A percentile compares a stretch with the other conserved stretches of the same genome.
Evolutionary conservation across 495 filamentous ascomycete genomes (phyloP).

Genomic region (Penicillium crystallinum): DNA sequence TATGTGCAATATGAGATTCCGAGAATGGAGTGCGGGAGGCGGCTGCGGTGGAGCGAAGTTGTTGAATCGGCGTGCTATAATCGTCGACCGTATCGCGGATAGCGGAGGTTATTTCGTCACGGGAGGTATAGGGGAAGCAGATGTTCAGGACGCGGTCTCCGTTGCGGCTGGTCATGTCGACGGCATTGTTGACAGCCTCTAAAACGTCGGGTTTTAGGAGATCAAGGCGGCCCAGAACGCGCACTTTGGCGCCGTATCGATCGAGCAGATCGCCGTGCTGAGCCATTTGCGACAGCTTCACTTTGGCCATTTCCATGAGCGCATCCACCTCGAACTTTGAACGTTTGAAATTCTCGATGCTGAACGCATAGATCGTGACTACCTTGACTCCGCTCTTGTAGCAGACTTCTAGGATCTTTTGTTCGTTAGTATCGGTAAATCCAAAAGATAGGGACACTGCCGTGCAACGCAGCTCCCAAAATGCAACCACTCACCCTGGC

Average conservation of each 20-base stretch:
- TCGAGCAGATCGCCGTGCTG: constrained; percentile 93
- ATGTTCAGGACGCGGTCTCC: constrained; percentile 83
- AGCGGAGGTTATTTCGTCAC: constrained; percentile 92
- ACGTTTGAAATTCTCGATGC: constrained; percentile 97
- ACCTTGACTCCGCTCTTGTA: constrained; percentile 92
- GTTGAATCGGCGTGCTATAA: constrained; percentile 62
- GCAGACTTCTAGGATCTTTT: constrained; percentile 88
- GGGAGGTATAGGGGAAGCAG: constrained; percentile 94
- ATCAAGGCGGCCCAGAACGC: constrained; percentile 75
- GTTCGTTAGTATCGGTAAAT: not conserved
- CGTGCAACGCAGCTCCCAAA: constrained; percentile 6
- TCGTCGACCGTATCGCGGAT: constrained; percentile 80
- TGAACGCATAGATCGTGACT: constrained; percentile 97
- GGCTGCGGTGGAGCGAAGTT: constrained; percentile 20
- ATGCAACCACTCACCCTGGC: constrained; percentile 54
- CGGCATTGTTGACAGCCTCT: constrained; percentile 77
- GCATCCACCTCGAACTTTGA: constrained; percentile 97
- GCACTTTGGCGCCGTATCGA: constrained; percentile 81
- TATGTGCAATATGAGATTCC: constrained; percentile 77
- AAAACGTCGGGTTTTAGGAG: constrained; percentile 80
- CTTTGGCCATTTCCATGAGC: constrained; percentile 95
- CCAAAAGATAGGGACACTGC: not conserved
- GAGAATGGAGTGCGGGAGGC: constrained; percentile 67
- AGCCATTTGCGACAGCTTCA: constrained; percentile 82
- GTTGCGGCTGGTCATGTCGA: constrained; percentile 78